Evolutionary conservation across 2,329 filamentous ascomycete species (phyloP), one percentile per base, ranked within the genome.

Genomic region (Talaromyces albobiverticillius): DNA sequence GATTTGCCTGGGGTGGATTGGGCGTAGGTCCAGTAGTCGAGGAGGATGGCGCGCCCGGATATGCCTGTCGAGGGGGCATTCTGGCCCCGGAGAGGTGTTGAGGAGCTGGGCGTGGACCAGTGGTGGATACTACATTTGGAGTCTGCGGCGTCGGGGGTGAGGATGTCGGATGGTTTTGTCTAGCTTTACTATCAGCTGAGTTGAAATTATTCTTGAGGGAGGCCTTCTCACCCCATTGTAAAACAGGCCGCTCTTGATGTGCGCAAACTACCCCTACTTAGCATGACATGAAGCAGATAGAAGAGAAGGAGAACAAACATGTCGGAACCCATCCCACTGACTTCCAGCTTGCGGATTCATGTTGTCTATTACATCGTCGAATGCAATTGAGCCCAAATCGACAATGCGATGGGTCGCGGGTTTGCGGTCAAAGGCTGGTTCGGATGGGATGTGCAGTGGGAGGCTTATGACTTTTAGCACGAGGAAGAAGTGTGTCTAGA

Each of bases 321-420:
- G 79, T 51, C 76, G 67, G 54, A 79, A 76, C 6, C 76, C 76
- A 65, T 79, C 76, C 76, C 76, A 79, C 57, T 79, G 76, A n/a
- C 73, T 76, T 8, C 74, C 71, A 46, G 71, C 71, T 54, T 79
- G 76, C 4, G 76, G 78, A 63, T 81, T 80, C 54, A 80, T 64
- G 26, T 51, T 51, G 6, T 69, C 64, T 54, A 78, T 72, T 1
- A 66, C 59, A 61, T 79, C 78, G 57, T 78, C 76, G 43, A 69
- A 76, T 3, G 65, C 68, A n/a, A 74, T 50, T 18, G 62, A 68
- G 2, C 60, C 51, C 0, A 76, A 46, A 1, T 63, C 55, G 59
- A 81, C 81, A 68, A 84, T 82, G 18, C 75, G 75, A 61, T 84
- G 81, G 54, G 79, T 67, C 64, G 84, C 84, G 0, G 62, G 58